Evolutionary conservation across 2,329 filamentous ascomycete species (phyloP).

Genomic region (Ceratocystiopsis sp.): DNA sequence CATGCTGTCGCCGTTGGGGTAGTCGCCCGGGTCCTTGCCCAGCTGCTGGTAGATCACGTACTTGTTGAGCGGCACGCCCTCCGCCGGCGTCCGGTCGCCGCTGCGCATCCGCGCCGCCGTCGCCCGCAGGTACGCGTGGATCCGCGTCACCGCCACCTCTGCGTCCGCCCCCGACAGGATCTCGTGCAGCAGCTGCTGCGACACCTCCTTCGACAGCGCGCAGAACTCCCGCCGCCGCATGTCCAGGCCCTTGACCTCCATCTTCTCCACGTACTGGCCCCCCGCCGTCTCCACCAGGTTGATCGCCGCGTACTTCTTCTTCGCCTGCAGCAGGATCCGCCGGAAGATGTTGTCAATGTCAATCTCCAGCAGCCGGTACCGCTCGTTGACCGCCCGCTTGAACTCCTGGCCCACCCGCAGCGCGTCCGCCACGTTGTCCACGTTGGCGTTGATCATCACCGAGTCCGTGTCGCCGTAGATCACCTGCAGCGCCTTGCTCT

Average conservation of each 20-base stretch:
- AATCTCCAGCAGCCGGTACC: conserved; percentile 84
- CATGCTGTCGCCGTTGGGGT: conserved; percentile 89
- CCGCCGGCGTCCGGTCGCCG: conserved; percentile 31
- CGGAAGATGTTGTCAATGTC: conserved; percentile 97
- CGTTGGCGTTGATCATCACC: conserved; percentile 99
- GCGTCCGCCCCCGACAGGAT: conserved; percentile 87
- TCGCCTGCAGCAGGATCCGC: conserved; percentile 81
- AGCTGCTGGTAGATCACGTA: conserved; percentile 98
- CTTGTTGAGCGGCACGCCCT: conserved; percentile 47
- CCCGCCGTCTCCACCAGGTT: conserved; percentile 76
- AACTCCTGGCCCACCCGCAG: conserved; percentile 87
- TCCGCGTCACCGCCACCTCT: conserved; percentile 70
- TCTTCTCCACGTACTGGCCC: conserved; percentile 80
- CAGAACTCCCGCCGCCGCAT: conserved; percentile 98
- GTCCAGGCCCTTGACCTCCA: conserved; percentile 95
- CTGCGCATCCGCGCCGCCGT: conserved; percentile 78
- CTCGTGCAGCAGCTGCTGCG: conserved; percentile 75
- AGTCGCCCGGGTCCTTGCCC: conserved; percentile 82
- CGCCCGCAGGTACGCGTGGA: conserved; percentile 84
- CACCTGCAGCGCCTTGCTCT: conserved; percentile 78
- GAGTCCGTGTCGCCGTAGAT: conserved; percentile 99
- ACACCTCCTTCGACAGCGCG: conserved; percentile 86
- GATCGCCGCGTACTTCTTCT: conserved; percentile 98
- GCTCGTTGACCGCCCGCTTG: conserved; percentile 86
- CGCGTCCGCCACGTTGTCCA: conserved; percentile 80